Conservation (phyloP, 306 rosid species). For the Myrica gale region DNA sequence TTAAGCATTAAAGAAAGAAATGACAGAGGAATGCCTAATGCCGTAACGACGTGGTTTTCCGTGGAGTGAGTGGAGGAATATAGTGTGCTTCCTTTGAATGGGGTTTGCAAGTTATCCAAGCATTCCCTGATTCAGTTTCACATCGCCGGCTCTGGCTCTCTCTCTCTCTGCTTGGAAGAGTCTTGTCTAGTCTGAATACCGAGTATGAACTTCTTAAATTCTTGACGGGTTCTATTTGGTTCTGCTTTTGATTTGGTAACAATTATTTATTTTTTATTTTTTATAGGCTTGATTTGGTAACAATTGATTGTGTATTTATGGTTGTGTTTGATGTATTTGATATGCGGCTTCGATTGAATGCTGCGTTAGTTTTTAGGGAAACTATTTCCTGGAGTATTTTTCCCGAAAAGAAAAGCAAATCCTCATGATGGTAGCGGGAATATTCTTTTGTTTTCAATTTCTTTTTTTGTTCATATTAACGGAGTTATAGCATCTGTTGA, state of each 20-base stretch:
- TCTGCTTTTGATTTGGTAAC: background rate
- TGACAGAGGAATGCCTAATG: background rate
- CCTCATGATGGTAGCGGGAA: background rate
- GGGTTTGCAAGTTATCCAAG: conserved; percentile 25
- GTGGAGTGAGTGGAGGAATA: background rate
- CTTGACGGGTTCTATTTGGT: background rate
- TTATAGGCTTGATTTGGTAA: background rate
- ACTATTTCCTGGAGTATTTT: background rate
- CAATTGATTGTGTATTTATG: background rate
- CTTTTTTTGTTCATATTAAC: no score
- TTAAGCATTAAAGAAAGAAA: background rate
- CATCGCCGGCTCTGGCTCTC: background rate
- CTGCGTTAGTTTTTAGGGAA: background rate
- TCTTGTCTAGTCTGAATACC: background rate
- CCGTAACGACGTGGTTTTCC: conserved; percentile 27
- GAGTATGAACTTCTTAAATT: conserved; percentile 5
- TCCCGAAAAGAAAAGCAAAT: background rate
- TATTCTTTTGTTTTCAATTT: background rate
- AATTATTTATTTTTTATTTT: no score
- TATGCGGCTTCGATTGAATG: background rate
- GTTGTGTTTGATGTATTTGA: background rate
- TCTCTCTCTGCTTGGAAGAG: background rate
- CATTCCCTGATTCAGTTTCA: conserved; percentile 7
- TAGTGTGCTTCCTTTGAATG: background rate
- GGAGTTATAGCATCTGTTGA: background rate